Conservation (phyloP, 2,329 filamentous ascomycete genomes). For the Alternaria rosae region DNA sequence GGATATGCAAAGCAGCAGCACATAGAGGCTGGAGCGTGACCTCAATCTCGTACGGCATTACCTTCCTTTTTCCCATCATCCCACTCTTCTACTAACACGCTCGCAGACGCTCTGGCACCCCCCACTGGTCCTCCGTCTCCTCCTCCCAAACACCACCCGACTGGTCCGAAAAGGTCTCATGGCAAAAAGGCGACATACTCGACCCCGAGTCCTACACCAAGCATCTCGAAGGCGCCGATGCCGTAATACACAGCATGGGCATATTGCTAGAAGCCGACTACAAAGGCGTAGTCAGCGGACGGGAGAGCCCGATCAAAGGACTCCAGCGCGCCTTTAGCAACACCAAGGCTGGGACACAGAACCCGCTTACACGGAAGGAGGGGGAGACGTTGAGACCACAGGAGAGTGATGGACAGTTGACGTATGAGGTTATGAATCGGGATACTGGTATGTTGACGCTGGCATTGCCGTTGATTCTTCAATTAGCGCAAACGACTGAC, state of each 20-base stretch:
- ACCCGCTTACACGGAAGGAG: conserved; percentile 71
- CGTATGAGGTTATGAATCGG: conserved; percentile 97
- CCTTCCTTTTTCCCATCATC: conserved; percentile 6
- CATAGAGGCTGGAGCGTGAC: conserved; percentile 89
- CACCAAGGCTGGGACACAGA: conserved; percentile 67
- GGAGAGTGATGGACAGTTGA: conserved; percentile 77
- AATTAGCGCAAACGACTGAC: neutral
- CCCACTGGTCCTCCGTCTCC: conserved; percentile 83
- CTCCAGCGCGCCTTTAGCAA: conserved; percentile 79
- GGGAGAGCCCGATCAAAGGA: conserved; percentile 80
- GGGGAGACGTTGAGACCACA: conserved; percentile 68
- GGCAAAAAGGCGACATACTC: conserved; percentile 89
- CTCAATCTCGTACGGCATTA: conserved; percentile 76
- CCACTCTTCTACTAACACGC: neutral
- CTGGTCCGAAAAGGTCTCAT: conserved; percentile 84
- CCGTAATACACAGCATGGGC: conserved; percentile 93
- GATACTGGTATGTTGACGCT: conserved; percentile 64
- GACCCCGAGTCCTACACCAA: conserved; percentile 79
- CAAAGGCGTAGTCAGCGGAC: conserved; percentile 86
- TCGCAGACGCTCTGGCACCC: conserved; percentile 83
- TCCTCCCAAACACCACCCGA: conserved; percentile 72
- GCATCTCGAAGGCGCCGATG: conserved; percentile 78
- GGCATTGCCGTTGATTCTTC: neutral
- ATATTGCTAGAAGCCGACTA: conserved; percentile 98
- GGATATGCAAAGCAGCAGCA: conserved; percentile 91